Conservation (phyloP, 2,329 filamentous ascomycete genomes). For the Ophiostoma novo-ulmi region DNA sequence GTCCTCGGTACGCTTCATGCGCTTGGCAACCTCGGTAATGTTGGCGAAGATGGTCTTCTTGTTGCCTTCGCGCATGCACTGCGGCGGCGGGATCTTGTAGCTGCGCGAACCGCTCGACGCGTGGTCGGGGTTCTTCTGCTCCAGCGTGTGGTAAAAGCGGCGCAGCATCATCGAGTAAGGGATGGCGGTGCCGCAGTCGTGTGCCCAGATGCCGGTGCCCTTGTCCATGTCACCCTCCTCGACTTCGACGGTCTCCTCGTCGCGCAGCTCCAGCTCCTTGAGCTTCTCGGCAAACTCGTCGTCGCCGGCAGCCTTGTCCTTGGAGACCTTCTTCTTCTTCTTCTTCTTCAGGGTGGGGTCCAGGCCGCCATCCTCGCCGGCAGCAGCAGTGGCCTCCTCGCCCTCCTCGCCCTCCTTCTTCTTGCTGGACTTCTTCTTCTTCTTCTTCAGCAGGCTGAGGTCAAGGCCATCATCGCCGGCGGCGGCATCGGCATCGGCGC, state of each 20-base stretch:
- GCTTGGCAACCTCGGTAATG: slow-evolving; percentile 96
- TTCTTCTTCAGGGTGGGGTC: slow-evolving; percentile 61
- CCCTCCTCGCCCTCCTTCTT: slow-evolving; percentile 51
- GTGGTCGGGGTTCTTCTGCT: slow-evolving; percentile 95
- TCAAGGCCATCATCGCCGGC: slow-evolving; percentile 56
- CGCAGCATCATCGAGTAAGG: slow-evolving; percentile 78
- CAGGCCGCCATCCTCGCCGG: slow-evolving; percentile 53
- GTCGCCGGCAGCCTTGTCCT: slow-evolving; percentile 35
- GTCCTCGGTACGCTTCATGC: slow-evolving; percentile 98
- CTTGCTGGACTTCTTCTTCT: slow-evolving; percentile 50
- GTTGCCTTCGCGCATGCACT: slow-evolving; percentile 99
- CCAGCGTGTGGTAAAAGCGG: slow-evolving; percentile 91
- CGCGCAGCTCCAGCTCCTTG: slow-evolving; percentile 57
- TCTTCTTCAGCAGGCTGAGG: slow-evolving; percentile 56
- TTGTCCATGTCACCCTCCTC: slow-evolving; percentile 71
- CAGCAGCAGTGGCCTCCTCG: slow-evolving; percentile 46
- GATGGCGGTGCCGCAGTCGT: slow-evolving; percentile 72
- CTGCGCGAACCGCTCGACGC: slow-evolving; percentile 82
- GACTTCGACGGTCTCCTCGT: slow-evolving; percentile 50
- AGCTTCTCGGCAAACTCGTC: slow-evolving; percentile 58
- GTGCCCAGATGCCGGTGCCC: slow-evolving; percentile 85
- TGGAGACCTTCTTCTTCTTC: slow-evolving; percentile 71
- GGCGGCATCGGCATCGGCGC: slow-evolving; percentile 34
- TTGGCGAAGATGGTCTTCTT: slow-evolving; percentile 99
- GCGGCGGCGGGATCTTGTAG: slow-evolving; percentile 98